These are phyloP conservation scores for Phytophthora capsici DNA, from an alignment of 352 stramenopile species.

Conservation along the genomic window DNA sequence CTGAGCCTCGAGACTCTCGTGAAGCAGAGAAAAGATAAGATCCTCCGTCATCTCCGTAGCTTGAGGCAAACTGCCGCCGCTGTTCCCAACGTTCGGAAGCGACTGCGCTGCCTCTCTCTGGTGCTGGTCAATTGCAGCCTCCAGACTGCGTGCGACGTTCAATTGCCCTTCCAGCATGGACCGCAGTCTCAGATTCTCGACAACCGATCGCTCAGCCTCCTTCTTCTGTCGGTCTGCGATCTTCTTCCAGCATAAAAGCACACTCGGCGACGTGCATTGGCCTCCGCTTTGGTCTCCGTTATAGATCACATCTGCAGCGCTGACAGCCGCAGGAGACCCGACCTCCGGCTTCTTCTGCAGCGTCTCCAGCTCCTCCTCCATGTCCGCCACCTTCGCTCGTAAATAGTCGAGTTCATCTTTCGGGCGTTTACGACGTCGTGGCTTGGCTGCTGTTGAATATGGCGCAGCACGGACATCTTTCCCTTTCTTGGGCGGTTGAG, in stretches of 20 bases:
- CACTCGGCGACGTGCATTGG: constrained; percentile 9
- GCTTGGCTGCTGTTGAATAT: constrained; percentile 26
- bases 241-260: constrained; percentile 36
- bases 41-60: constrained; percentile 18
- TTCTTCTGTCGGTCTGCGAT: constrained; percentile 38
- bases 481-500: constrained; percentile 13
- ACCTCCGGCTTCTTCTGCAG: constrained; percentile 18
- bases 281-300: background rate
- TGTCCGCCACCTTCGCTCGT: constrained; percentile 37
- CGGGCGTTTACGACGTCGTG: constrained; percentile 38
- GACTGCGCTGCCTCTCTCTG: constrained; percentile 34
- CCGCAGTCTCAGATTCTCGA: constrained; percentile 41
- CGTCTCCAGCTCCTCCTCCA: constrained; percentile 36
- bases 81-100: constrained; percentile 3
- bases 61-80: background rate
- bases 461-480: constrained; percentile 23
- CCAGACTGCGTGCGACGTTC: constrained; percentile 34
- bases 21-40: constrained; percentile 31
- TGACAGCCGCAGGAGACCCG: constrained; percentile 14
- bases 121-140: constrained; percentile 42
- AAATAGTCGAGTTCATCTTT: constrained; percentile 53
- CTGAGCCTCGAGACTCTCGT: constrained; percentile 29
- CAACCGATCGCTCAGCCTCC: constrained; percentile 29
- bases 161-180: constrained; percentile 42
- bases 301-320: constrained; percentile 18